These are phyloP conservation scores for Allomyces javanicus DNA, from an alignment of 192 early-diverging fungal species.

Conservation along the genomic window DNA sequence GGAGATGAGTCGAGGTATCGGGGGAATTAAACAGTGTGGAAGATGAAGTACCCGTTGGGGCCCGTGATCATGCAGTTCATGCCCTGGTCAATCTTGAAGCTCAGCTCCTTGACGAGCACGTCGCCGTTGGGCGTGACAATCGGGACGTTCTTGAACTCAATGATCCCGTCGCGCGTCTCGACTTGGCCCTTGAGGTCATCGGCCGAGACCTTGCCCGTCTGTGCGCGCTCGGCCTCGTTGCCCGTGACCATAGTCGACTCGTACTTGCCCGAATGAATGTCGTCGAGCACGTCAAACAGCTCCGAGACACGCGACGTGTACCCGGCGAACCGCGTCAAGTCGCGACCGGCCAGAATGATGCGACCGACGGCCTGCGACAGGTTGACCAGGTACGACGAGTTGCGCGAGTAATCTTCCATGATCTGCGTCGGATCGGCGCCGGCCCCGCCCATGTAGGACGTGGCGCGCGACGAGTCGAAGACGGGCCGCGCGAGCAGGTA, in stretches of 20 bases:
- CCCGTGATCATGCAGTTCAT: constrained; percentile 56
- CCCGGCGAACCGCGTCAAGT: constrained; percentile 39
- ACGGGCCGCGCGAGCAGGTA: constrained; percentile 39
- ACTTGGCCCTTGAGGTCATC: constrained; percentile 29
- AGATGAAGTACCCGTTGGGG: constrained; percentile 26
- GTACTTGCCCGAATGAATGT: constrained; percentile 32
- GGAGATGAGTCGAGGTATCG: not conserved
- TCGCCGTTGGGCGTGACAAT: constrained; percentile 59
- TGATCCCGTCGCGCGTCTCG: constrained; percentile 26
- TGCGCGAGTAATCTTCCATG: constrained; percentile 16
- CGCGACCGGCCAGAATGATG: constrained; percentile 40
- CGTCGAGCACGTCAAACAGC: constrained; percentile 30
- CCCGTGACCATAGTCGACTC: constrained; percentile 25
- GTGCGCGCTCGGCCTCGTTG: constrained; percentile 13
- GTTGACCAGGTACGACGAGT: constrained; percentile 28
- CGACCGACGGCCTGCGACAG: constrained; percentile 41
- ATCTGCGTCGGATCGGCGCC: constrained; percentile 30
- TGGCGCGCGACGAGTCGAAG: constrained; percentile 26
- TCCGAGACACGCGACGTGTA: constrained; percentile 41
- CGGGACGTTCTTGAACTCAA: constrained; percentile 51
- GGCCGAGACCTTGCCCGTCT: constrained; percentile 16
- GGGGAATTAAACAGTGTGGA: constrained; percentile 1
- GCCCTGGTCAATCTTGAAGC: constrained; percentile 46
- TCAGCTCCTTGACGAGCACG: constrained; percentile 39
- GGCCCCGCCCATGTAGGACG: constrained; percentile 27